Conservation (phyloP, 345 rosid species). For the Ailanthus altissimus region DNA sequence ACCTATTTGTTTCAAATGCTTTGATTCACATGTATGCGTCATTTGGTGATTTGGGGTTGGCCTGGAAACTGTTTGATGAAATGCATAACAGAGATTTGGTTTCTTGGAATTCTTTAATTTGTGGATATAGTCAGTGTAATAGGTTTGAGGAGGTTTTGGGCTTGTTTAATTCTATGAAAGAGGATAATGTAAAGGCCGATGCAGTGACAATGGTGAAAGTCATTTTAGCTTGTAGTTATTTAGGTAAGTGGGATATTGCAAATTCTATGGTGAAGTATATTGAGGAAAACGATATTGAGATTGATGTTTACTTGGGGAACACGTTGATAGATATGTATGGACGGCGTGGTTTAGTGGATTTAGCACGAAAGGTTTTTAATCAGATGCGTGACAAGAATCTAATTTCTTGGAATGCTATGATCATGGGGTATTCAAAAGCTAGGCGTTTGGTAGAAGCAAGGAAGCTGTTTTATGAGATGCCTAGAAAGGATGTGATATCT, state of each 20-base stretch:
- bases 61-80: slow-evolving; percentile 49
- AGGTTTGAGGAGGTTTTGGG: slow-evolving; percentile 44
- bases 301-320: slow-evolving; percentile 66
- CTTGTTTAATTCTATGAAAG: slow-evolving; percentile 49
- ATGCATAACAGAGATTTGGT: slow-evolving; percentile 58
- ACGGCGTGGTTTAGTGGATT: slow-evolving; percentile 46
- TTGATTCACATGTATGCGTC: slow-evolving; percentile 44
- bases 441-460: slow-evolving; percentile 41
- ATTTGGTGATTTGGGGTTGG: slow-evolving; percentile 36
- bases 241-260: slow-evolving; percentile 27
- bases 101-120: slow-evolving; percentile 75
- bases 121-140: slow-evolving; percentile 51
- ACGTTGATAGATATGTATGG: slow-evolving; percentile 64
- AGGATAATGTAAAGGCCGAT: slow-evolving; percentile 46
- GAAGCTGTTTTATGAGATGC: slow-evolving; percentile 58
- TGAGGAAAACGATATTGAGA: slow-evolving; percentile 36
- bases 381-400: slow-evolving; percentile 45
- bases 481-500: slow-evolving; percentile 54
- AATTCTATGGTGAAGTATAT: slow-evolving; percentile 47
- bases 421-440: slow-evolving; percentile 42
- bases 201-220: slow-evolving; percentile 66
- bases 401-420: slow-evolving; percentile 62
- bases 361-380: slow-evolving; percentile 44
- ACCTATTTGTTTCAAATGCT: slow-evolving; percentile 54
- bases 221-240: slow-evolving; percentile 41